Conservation (phyloP, 1,284 basidiomycete species). For the Ganoderma sp. region DNA sequence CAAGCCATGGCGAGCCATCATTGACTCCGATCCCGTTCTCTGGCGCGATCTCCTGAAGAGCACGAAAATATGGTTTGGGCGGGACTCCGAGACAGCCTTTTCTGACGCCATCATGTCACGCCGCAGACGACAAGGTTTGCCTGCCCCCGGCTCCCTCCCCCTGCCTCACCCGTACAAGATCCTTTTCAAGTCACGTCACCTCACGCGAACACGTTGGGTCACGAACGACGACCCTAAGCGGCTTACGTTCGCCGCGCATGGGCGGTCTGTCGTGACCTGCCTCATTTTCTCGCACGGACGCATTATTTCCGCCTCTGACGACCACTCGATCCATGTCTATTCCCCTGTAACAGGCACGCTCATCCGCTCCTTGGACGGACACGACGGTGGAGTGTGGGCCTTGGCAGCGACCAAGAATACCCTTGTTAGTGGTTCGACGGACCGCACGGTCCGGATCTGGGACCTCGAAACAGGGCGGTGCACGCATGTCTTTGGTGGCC, state of each 20-base stretch:
- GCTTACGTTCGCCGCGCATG: constrained; percentile 84
- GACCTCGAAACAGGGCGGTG: constrained; percentile 80
- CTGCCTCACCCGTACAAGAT: constrained; percentile 85
- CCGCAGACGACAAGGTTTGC: constrained; percentile 52
- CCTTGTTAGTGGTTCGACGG: constrained; percentile 92
- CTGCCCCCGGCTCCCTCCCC: constrained; percentile 55
- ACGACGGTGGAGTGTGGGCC: constrained; percentile 97
- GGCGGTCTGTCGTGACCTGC: constrained; percentile 90
- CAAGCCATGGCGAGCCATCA: constrained; percentile 79
- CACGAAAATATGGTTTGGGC: constrained; percentile 86
- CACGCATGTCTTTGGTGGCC: constrained; percentile 91
- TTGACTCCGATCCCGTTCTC: constrained; percentile 83
- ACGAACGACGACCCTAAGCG: constrained; percentile 76
- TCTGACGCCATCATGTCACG: constrained; percentile 65
- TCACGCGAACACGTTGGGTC: constrained; percentile 80
- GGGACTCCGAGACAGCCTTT: constrained; percentile 75
- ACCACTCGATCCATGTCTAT: constrained; percentile 93
- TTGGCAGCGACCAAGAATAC: constrained; percentile 84
- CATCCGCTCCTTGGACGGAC: constrained; percentile 79
- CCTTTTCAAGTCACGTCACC: constrained; percentile 83
- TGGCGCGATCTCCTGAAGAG: constrained; percentile 83
- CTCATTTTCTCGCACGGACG: constrained; percentile 91
- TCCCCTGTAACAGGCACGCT: constrained; percentile 81
- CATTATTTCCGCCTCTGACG: constrained; percentile 94
- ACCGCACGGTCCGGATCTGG: constrained; percentile 95